Evolutionary conservation across 2,329 filamentous ascomycete genomes (phyloP).

Genomic region (Fonsecaea nubica): DNA sequence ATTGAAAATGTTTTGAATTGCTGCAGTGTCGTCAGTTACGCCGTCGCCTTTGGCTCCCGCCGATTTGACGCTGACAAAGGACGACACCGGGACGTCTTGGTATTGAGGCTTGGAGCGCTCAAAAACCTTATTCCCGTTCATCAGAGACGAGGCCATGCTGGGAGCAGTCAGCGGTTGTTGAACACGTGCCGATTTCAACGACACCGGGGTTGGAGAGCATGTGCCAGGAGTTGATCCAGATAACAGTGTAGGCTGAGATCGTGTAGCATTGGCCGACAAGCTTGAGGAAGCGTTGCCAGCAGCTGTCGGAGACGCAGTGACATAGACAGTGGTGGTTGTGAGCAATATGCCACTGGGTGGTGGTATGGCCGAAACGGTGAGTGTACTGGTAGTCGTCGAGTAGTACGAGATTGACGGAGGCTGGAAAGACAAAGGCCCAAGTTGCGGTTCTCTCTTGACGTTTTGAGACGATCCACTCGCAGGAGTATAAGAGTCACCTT

Average conservation of each 20-base stretch:
- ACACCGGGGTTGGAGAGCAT: slow-evolving; percentile 30
- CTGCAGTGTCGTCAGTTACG: slow-evolving; percentile 81
- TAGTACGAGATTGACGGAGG: slow-evolving; percentile 26
- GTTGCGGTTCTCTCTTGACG: slow-evolving; percentile 28
- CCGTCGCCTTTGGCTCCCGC: slow-evolving; percentile 88
- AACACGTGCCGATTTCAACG: slow-evolving; percentile 28
- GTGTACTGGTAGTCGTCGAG: slow-evolving; percentile 32
- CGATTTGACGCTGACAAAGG: slow-evolving; percentile 83
- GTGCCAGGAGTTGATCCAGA: slow-evolving; percentile 16
- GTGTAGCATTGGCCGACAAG: background rate
- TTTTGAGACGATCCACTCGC: slow-evolving; percentile 25
- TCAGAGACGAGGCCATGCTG: slow-evolving; percentile 54
- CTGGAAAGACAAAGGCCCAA: slow-evolving; percentile 11
- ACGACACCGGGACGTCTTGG: slow-evolving; percentile 66
- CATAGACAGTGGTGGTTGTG: slow-evolving; percentile 25
- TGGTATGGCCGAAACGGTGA: slow-evolving; percentile 18
- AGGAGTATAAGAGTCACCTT: slow-evolving; percentile 72
- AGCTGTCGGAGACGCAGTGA: slow-evolving; percentile 10
- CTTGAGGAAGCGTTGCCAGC: slow-evolving; percentile 17
- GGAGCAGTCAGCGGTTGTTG: slow-evolving; percentile 29
- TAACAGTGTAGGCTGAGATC: background rate
- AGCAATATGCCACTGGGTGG: slow-evolving; percentile 23
- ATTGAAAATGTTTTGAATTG: slow-evolving; percentile 80
- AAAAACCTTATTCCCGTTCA: slow-evolving; percentile 70
- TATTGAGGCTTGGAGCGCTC: slow-evolving; percentile 92